Conservation (phyloP, 768 basidiomycete genomes). For the Fibroporia radiculosa region DNA sequence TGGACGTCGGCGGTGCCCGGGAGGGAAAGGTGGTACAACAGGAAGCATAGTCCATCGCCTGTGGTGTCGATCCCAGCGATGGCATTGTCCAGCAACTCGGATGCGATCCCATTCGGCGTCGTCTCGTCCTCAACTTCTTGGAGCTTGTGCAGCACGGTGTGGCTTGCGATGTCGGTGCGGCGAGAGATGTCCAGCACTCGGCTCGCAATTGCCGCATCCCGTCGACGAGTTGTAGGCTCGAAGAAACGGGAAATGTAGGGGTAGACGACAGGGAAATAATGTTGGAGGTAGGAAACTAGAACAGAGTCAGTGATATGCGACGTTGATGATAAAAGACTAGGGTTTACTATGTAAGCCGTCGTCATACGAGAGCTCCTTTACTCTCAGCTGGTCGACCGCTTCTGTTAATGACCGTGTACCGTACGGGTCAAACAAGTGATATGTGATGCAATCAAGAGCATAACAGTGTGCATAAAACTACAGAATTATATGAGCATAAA, state of each 20-base stretch:
- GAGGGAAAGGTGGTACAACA: conserved; percentile 17
- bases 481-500: background rate
- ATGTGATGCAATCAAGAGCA: conserved; percentile 13
- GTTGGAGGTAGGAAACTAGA: conserved; percentile 8
- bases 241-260: background rate
- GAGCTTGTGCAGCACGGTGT: conserved; percentile 16
- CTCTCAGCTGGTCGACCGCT: conserved; percentile 6
- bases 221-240: no score
- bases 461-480: conserved; percentile 14
- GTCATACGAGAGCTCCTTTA: conserved; percentile 13
- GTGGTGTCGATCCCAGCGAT: conserved; percentile 17
- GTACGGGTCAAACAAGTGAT: conserved; percentile 15
- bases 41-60: conserved; percentile 19
- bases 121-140: conserved; percentile 3
- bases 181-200: conserved; percentile 11
- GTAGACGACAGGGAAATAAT: conserved; percentile 7
- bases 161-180: conserved; percentile 6
- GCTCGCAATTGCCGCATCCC: conserved; percentile 4
- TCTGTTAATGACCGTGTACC: conserved; percentile 10
- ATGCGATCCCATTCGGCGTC: conserved; percentile 5
- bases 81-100: conserved; percentile 18
- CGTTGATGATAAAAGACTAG: background rate
- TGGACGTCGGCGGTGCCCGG: conserved; percentile 11
- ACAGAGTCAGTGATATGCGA: background rate
- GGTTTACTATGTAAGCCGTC: conserved; percentile 5